Evolutionary conservation across 257 asterid genomes (phyloP), one percentile per base, ranked within the genome.

Genomic region (Verbena officinalis): DNA sequence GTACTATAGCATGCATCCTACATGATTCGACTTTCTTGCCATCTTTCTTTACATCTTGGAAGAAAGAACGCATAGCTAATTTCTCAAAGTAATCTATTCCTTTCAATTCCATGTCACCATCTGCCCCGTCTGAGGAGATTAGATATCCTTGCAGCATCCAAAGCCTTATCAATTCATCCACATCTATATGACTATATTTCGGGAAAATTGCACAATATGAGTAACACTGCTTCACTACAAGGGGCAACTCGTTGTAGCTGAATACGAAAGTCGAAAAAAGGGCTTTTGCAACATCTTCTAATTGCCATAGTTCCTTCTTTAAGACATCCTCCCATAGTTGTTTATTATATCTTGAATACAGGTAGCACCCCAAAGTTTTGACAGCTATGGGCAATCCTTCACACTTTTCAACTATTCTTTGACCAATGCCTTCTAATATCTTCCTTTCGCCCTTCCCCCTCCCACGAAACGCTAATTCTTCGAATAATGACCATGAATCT

Each of bases 101-200:
- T 51, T 1, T 61, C 1, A 39, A 19, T 40, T 77, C 83, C 67
- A 46, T 59, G 1, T 56, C 73, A 19, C 38, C 58, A 33, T 8
- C 36, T 1, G 4, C 24, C 13, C 45, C 64, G 17, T 16, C 11
- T 5, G 67, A 34, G 38, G 45, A 14, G 27, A 27, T 27, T 27
- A 77, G 68, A 69, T 61, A 81, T 17, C 75, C 77, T 13, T 77
- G 83, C 3, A 78, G 81, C 77, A 55, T 80, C 86, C 81, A 80
- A 21, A 74, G 64, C 69, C 72, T 68, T 52, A 74, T 58, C 71
- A 77, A 42, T 15, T 55, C 68, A 19, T 71, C 70, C 36, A 72
- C 80, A 14, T 77, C 59, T 19, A 81, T 72, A 52, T 46, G 62
- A 19, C 2, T 19, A 70, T 62, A 79, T 45, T 72, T 70, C 0